These are phyloP conservation scores for Fraxinus ornus DNA, from an alignment of 305 asterid species.

Conservation along the genomic window DNA sequence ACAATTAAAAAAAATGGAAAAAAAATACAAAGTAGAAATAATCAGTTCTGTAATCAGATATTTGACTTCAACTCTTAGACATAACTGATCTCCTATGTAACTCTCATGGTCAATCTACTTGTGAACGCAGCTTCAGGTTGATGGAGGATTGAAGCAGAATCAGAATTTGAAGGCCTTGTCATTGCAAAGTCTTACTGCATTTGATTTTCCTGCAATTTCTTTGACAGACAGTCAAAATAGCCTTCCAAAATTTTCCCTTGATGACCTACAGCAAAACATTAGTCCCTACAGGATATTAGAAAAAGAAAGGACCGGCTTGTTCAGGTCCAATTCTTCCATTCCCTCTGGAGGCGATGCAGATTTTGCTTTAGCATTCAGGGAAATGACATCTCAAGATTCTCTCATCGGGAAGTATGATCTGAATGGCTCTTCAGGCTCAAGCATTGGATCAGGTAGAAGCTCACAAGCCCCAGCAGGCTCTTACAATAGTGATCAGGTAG, in stretches of 20 bases:
- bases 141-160: conserved; percentile 57
- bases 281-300: conserved; percentile 9
- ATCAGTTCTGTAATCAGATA: background rate
- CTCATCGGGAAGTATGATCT: conserved; percentile 64
- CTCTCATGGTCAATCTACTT: conserved; percentile 6
- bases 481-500: conserved; percentile 48
- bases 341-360: conserved; percentile 60
- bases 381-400: conserved; percentile 64
- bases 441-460: conserved; percentile 75
- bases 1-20: too few species aligned
- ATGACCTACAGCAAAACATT: background rate
- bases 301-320: conserved; percentile 40
- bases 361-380: conserved; percentile 74
- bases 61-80: background rate
- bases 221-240: background rate
- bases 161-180: conserved; percentile 55
- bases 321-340: conserved; percentile 54
- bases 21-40: too few species aligned
- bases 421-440: conserved; percentile 48
- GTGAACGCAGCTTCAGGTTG: conserved; percentile 64
- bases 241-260: background rate
- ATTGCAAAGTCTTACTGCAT: conserved; percentile 49
- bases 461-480: conserved; percentile 58
- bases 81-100: background rate
- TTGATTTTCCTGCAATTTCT: conserved; percentile 66